Percentiles rank a stretch among this genome's conserved stretches.
phyloP scores from a whole-genome alignment of 495 filamentous ascomycete genomes.

The Xeromyces bisporus region DNA sequence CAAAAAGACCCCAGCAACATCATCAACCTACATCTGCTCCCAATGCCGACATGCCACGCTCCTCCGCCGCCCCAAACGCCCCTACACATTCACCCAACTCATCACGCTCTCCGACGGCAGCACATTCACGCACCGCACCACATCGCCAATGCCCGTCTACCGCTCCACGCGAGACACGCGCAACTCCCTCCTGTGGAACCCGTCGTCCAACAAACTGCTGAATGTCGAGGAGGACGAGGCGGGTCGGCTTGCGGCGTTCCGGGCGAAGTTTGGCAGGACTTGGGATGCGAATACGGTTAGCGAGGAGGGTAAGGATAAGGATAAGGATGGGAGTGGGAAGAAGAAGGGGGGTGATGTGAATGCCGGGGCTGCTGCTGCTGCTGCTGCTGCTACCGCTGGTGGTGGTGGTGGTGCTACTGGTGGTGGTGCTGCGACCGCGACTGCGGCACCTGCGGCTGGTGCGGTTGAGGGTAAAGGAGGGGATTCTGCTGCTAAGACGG shows the following conservation, averaged over 20 bases:
- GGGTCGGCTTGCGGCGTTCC: conserved; percentile 71
- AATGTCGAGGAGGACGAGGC: conserved; percentile 94
- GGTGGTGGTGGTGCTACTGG: too few relatives aligned
- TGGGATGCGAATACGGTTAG: conserved; percentile 47
- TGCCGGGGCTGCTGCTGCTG: conserved; percentile 5
- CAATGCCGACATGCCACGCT: conserved; percentile 72
- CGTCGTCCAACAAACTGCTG: conserved; percentile 52
- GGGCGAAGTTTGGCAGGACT: conserved; percentile 61
- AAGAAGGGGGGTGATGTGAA: conserved; percentile 13
- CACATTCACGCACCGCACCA: conserved; percentile 76
- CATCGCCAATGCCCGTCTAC: conserved; percentile 64
- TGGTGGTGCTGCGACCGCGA: too few relatives aligned
- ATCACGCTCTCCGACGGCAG: conserved; percentile 85
- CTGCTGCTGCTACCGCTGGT: conserved; percentile 13
- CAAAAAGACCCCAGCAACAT: conserved; percentile 17
- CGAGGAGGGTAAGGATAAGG: conserved; percentile 7
- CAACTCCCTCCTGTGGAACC: conserved; percentile 86
- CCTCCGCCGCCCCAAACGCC: conserved; percentile 68
- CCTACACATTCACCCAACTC: conserved; percentile 93
- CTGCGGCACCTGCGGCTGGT: not conserved
- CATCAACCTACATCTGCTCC: conserved; percentile 29
- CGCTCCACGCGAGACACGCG: conserved; percentile 64
- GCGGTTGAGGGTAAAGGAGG: not conserved
- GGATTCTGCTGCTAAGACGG: conserved; percentile 1
- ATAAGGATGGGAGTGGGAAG: conserved; percentile 11